Percentiles rank a stretch among this genome's conserved stretches.
These are phyloP conservation scores for Fusarium sp. DNA, from an alignment of 2,329 filamentous ascomycete species.

Conservation along the genomic window DNA sequence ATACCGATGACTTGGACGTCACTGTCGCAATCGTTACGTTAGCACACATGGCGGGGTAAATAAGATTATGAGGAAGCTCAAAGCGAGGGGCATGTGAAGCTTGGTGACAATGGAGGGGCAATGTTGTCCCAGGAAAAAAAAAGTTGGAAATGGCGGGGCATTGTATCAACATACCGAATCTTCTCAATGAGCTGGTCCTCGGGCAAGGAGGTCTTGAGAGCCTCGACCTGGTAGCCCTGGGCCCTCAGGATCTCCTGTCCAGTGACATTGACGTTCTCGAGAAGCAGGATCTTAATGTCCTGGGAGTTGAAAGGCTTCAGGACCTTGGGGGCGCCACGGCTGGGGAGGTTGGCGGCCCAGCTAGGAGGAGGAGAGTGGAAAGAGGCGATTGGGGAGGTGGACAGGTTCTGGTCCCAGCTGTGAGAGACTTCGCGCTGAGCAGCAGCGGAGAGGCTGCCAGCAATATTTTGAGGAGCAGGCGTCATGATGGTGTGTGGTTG, in stretches of 20 bases:
- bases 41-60: conserved; percentile 26
- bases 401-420: conserved; percentile 67
- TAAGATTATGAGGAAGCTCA: conserved; percentile 3
- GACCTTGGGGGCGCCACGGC: conserved; percentile 66
- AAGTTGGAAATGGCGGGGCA: conserved; percentile 30
- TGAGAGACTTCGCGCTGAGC: conserved; percentile 58
- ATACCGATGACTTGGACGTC: conserved; percentile 98
- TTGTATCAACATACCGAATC: conserved; percentile 71
- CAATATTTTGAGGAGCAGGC: conserved; percentile 59
- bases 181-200: conserved; percentile 97
- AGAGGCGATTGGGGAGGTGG: conserved; percentile 75
- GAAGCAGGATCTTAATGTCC: conserved; percentile 93
- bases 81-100: conserved; percentile 21
- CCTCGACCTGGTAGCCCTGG: conserved; percentile 97
- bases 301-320: conserved; percentile 95
- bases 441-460: conserved; percentile 47
- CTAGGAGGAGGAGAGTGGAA: conserved; percentile 78
- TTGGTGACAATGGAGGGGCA: conserved; percentile 29
- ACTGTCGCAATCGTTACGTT: conserved; percentile 54
- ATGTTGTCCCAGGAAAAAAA: conserved; percentile 20
- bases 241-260: conserved; percentile 80
- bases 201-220: conserved; percentile 83
- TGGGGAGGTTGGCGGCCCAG: conserved; percentile 57
- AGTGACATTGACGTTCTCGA: conserved; percentile 95
- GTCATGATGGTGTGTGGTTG: conserved; percentile 49